phyloP scores from a whole-genome alignment of 306 rosid species.

The Prunus mume region DNA sequence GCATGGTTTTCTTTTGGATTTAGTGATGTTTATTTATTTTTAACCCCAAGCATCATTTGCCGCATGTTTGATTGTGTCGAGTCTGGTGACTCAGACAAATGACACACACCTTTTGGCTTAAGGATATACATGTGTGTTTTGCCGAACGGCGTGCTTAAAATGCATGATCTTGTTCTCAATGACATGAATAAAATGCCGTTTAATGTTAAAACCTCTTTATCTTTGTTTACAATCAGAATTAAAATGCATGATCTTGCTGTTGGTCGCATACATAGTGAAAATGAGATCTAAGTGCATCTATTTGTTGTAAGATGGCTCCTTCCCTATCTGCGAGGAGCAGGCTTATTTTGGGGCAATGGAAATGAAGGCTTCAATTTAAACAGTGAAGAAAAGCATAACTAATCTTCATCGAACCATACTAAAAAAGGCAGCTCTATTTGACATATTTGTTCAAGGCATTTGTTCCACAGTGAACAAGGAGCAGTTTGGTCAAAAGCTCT shows the following conservation, averaged over 20 bases:
- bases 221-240: not conserved
- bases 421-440: too few relatives aligned
- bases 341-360: not conserved
- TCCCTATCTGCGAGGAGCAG: not conserved
- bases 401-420: too few relatives aligned
- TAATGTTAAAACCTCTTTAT: not conserved
- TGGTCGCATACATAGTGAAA: too few relatives aligned
- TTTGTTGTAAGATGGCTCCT: not conserved
- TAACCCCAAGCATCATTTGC: not conserved
- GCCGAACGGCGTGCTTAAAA: too few relatives aligned
- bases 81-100: too few relatives aligned
- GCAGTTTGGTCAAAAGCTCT: not conserved
- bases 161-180: not conserved
- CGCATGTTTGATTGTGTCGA: not conserved
- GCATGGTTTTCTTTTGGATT: not conserved
- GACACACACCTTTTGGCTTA: too few relatives aligned
- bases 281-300: too few relatives aligned
- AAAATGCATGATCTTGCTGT: not conserved
- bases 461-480: not conserved
- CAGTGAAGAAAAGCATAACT: too few relatives aligned
- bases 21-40: not conserved
- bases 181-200: not conserved
- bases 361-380: too few relatives aligned
- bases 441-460: too few relatives aligned
- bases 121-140: too few relatives aligned